Percentiles rank a stretch among this genome's conserved stretches.
These are phyloP conservation scores for Sugiyamaella novakii DNA, from an alignment of 1,139 yeast species.

Conservation along the genomic window DNA sequence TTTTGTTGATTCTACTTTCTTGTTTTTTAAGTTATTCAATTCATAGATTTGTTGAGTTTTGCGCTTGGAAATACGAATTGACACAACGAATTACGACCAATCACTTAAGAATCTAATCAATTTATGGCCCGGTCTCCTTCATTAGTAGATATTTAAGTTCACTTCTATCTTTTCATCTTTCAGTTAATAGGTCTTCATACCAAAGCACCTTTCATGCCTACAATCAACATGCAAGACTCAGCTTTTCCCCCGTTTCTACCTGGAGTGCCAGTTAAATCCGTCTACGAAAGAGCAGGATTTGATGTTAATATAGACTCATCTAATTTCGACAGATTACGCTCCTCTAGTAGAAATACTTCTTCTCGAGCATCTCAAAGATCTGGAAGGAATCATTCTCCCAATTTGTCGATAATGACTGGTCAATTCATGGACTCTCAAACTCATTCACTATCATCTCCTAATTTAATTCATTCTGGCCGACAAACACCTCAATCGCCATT, in stretches of 20 bases:
- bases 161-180: too few species aligned
- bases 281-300: conserved; percentile 48
- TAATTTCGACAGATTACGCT: background rate
- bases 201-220: too few species aligned
- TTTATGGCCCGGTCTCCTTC: too few species aligned
- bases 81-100: too few species aligned
- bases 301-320: conserved; percentile 36
- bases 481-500: conserved; percentile 14
- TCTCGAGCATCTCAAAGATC: conserved; percentile 13
- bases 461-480: conserved; percentile 1
- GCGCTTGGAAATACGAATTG: too few species aligned
- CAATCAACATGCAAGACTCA: conserved; percentile 38
- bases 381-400: conserved; percentile 1
- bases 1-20: too few species aligned
- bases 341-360: conserved; percentile 6
- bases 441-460: conserved; percentile 9
- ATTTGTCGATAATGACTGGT: conserved; percentile 12
- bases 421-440: background rate
- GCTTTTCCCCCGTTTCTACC: conserved; percentile 45
- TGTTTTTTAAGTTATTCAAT: too few species aligned
- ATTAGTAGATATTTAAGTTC: too few species aligned
- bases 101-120: too few species aligned
- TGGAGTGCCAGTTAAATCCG: conserved; percentile 40
- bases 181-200: too few species aligned
- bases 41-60: too few species aligned